These are phyloP conservation scores for Penicillium bialowiezense DNA, from an alignment of 495 filamentous ascomycete genomes.

Conservation along the genomic window DNA sequence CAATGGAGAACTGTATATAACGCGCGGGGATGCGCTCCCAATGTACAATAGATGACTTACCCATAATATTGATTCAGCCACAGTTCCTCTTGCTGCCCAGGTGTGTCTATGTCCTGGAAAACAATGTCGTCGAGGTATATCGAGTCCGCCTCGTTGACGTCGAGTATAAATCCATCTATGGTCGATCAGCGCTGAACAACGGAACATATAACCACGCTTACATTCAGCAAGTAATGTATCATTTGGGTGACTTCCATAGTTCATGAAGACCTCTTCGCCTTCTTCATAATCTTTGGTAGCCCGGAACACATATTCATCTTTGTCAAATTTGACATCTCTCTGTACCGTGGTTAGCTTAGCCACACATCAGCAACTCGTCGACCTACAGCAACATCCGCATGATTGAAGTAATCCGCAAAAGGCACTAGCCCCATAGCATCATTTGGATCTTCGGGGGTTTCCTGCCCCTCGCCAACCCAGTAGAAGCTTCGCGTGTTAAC, in stretches of 20 bases:
- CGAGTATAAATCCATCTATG: slow-evolving; percentile 72
- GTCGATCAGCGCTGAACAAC: background rate
- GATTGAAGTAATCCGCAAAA: slow-evolving; percentile 88
- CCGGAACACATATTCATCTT: slow-evolving; percentile 58
- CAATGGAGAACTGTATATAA: slow-evolving; percentile 10
- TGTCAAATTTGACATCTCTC: slow-evolving; percentile 62
- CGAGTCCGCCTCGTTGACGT: slow-evolving; percentile 64
- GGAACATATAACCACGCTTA: slow-evolving; percentile 21
- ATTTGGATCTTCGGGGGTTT: slow-evolving; percentile 52
- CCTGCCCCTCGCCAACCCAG: slow-evolving; percentile 52
- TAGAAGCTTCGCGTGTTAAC: slow-evolving; percentile 85
- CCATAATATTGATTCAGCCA: slow-evolving; percentile 62
- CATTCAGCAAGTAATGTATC: slow-evolving; percentile 81
- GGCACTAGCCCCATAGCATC: slow-evolving; percentile 80
- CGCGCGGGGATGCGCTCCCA: background rate
- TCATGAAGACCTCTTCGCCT: slow-evolving; percentile 76
- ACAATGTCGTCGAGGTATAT: slow-evolving; percentile 67
- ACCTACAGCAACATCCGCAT: slow-evolving; percentile 52
- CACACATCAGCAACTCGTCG: no score
- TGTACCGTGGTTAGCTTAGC: slow-evolving; percentile 9
- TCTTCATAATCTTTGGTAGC: slow-evolving; percentile 51
- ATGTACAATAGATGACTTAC: slow-evolving; percentile 23
- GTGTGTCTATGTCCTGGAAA: slow-evolving; percentile 46
- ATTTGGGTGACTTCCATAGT: slow-evolving; percentile 76
- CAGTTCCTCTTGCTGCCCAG: slow-evolving; percentile 46